Percentiles rank a stretch among this genome's conserved stretches.
Conservation (phyloP, 805 yeast genomes). For the Candida succiphila region DNA sequence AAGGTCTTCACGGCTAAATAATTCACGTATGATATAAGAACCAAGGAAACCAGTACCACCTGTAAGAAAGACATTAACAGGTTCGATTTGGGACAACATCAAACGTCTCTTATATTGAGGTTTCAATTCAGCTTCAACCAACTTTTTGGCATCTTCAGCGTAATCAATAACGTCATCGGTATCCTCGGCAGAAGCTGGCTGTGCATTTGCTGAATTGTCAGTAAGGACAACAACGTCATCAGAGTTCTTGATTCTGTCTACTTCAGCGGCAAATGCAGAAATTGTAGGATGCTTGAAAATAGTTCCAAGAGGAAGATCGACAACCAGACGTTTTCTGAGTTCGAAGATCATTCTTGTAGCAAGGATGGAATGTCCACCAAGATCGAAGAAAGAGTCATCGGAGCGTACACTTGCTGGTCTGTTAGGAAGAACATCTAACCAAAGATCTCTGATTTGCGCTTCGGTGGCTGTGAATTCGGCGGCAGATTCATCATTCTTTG, state of each 20-base stretch:
- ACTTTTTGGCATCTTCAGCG: slow-evolving; percentile 62
- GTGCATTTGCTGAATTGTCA: slow-evolving; percentile 21
- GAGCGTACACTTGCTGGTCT: slow-evolving; percentile 70
- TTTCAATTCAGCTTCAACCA: slow-evolving; percentile 30
- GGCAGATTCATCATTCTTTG: slow-evolving; percentile 33
- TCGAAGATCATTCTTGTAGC: slow-evolving; percentile 97
- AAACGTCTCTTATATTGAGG: slow-evolving; percentile 34
- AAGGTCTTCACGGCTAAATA: slow-evolving; percentile 43
- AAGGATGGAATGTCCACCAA: slow-evolving; percentile 96
- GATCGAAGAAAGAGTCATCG: slow-evolving; percentile 86
- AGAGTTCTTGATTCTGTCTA: slow-evolving; percentile 45
- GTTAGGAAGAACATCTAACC: slow-evolving; percentile 81
- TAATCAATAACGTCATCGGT: slow-evolving; percentile 33
- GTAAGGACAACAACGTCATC: slow-evolving; percentile 35
- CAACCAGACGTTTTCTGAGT: slow-evolving; percentile 63
- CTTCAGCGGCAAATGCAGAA: slow-evolving; percentile 63
- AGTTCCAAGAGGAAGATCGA: slow-evolving; percentile 83
- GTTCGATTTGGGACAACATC: slow-evolving; percentile 10
- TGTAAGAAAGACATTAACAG: slow-evolving; percentile 61
- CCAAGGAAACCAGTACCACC: slow-evolving; percentile 98
- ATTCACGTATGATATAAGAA: slow-evolving; percentile 72
- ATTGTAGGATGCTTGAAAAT: slow-evolving; percentile 88
- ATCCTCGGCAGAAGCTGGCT: slow-evolving; percentile 15
- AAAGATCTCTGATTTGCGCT: slow-evolving; percentile 61
- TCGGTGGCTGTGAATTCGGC: slow-evolving; percentile 56